A percentile compares a stretch with the other conserved stretches of the same genome.
These are phyloP conservation scores for Avena eriantha DNA, from an alignment of 176 grass and related monocot species.

Conservation along the genomic window DNA sequence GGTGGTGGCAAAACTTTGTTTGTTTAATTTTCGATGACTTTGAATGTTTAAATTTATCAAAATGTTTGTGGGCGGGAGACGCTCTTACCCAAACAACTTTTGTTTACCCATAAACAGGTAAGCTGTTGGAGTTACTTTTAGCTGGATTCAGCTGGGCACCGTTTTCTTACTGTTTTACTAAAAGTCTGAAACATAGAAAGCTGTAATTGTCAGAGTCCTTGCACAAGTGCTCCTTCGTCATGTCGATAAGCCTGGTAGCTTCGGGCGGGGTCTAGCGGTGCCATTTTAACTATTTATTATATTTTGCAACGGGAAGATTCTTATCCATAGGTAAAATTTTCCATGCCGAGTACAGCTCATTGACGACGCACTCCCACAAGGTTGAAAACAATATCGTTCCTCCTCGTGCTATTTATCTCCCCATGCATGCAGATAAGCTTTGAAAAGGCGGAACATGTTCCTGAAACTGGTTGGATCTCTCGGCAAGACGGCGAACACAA, in stretches of 20 bases:
- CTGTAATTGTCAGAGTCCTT: background rate
- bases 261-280: background rate
- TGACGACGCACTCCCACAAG: background rate
- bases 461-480: constrained; percentile 26
- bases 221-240: background rate
- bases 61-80: too few relatives aligned
- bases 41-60: too few relatives aligned
- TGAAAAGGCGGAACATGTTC: constrained; percentile 32
- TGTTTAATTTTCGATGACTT: too few relatives aligned
- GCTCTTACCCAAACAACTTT: too few relatives aligned
- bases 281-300: background rate
- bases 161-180: background rate
- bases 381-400: constrained; percentile 13
- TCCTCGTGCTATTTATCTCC: constrained; percentile 26
- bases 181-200: background rate
- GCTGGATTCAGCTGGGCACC: background rate
- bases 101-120: too few relatives aligned
- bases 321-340: constrained; percentile 37
- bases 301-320: background rate
- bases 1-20: too few relatives aligned
- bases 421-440: constrained; percentile 58
- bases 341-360: constrained; percentile 7
- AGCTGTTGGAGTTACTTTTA: background rate
- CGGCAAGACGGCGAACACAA: background rate
- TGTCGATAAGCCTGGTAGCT: background rate